Conservation (phyloP, 441 rosid genomes). For the Arabidopsis lyrata region DNA sequence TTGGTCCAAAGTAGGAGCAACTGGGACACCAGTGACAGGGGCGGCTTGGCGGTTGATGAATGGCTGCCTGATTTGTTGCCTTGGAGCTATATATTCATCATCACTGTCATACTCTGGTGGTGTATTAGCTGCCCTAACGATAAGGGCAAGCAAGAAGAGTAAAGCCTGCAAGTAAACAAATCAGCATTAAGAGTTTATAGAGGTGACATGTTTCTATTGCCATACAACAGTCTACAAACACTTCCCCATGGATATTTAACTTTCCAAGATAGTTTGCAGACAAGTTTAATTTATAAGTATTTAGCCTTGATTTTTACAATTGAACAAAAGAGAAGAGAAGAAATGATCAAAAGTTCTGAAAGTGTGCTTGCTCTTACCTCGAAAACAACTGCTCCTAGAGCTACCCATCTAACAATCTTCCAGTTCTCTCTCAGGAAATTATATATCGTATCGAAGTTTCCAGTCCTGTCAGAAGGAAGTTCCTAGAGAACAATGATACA, state of each 20-base stretch:
- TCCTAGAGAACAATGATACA: constrained; percentile 56
- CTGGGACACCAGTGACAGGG: constrained; percentile 84
- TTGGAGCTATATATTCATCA: constrained; percentile 76
- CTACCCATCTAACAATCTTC: constrained; percentile 90
- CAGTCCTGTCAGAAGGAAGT: constrained; percentile 89
- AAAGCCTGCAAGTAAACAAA: constrained; percentile 66
- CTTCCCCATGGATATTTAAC: background rate
- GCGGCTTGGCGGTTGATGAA: constrained; percentile 71
- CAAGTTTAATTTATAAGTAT: background rate
- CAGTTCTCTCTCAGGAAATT: constrained; percentile 82
- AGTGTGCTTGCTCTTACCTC: constrained; percentile 62
- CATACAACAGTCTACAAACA: constrained; percentile 6
- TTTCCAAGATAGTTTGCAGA: constrained; percentile 6
- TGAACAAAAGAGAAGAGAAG: background rate
- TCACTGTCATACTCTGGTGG: constrained; percentile 93
- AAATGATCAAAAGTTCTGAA: background rate
- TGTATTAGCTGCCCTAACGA: constrained; percentile 78
- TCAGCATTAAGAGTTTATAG: constrained; percentile 3
- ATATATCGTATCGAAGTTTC: constrained; percentile 77
- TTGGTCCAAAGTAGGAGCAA: constrained; percentile 74
- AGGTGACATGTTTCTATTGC: constrained; percentile 20
- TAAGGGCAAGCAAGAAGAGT: constrained; percentile 78
- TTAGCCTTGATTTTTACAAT: background rate
- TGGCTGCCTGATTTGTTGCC: constrained; percentile 88
- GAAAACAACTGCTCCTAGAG: constrained; percentile 83